phyloP scores from a whole-genome alignment of 164 flowering plant species.

The Tetracentron sinense region DNA sequence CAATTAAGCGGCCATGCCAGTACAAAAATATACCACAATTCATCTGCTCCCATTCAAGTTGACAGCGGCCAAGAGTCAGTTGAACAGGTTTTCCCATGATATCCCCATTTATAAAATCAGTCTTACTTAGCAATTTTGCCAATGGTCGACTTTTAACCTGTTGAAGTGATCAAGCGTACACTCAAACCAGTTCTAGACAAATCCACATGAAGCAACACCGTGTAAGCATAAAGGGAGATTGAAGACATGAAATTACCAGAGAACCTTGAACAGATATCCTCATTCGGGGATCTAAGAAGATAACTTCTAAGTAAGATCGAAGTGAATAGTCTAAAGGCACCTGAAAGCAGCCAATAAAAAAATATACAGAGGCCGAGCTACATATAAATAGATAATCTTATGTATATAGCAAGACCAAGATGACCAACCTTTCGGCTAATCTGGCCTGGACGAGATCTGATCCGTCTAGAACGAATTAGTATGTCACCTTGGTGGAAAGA shows the following conservation, averaged over 20 bases:
- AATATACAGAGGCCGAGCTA: not conserved
- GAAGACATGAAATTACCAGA: slow-evolving; percentile 31
- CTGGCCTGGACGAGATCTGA: slow-evolving; percentile 57
- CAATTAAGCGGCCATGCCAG: slow-evolving; percentile 71
- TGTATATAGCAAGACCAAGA: not conserved
- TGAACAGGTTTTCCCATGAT: slow-evolving; percentile 40
- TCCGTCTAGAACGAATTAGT: slow-evolving; percentile 41
- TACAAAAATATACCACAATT: slow-evolving; percentile 63
- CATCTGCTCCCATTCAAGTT: slow-evolving; percentile 45
- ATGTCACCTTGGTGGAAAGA: slow-evolving; percentile 46
- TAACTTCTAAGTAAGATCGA: slow-evolving; percentile 50
- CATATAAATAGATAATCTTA: not conserved
- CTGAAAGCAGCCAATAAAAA: slow-evolving; percentile 19
- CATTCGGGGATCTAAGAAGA: slow-evolving; percentile 59
- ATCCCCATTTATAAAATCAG: slow-evolving; percentile 25
- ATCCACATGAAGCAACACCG: not conserved
- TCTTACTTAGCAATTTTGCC: slow-evolving; percentile 44
- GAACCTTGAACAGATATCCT: slow-evolving; percentile 59
- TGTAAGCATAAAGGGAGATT: not conserved
- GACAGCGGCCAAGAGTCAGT: slow-evolving; percentile 49
- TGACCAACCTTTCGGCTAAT: slow-evolving; percentile 39
- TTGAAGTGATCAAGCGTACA: not conserved
- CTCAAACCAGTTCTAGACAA: not conserved
- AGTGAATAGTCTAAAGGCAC: slow-evolving; percentile 60
- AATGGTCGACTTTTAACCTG: slow-evolving; percentile 59